Evolutionary conservation across 139 green algal genomes (phyloP).

Genomic region (Coccomyxa sp.): DNA sequence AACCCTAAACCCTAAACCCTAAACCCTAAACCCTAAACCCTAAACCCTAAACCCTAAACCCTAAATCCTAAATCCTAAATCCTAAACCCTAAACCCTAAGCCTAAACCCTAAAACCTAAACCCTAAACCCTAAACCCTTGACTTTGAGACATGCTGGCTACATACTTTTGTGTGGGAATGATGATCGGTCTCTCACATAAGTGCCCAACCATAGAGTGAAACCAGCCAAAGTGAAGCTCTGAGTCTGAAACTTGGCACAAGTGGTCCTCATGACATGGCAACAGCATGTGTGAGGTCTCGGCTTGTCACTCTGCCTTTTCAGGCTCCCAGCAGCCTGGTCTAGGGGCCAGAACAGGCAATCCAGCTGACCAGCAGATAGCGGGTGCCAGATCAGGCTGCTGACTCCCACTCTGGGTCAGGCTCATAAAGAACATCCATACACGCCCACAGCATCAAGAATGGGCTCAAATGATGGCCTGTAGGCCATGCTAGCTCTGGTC

Average conservation of each 20-base stretch:
- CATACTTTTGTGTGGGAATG: neutral
- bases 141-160: neutral
- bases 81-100: neutral
- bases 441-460: too few relatives aligned
- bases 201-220: neutral
- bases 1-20: conserved; percentile 1
- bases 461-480: too few relatives aligned
- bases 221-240: neutral
- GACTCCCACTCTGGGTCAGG: too few relatives aligned
- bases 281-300: neutral
- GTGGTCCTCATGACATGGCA: neutral
- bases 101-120: neutral
- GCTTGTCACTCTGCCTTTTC: neutral
- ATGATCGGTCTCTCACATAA: neutral
- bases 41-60: conserved; percentile 1
- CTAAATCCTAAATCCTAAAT: neutral
- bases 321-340: too few relatives aligned
- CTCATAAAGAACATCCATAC: too few relatives aligned
- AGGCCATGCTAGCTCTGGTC: too few relatives aligned
- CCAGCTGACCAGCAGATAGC: too few relatives aligned
- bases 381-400: too few relatives aligned
- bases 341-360: too few relatives aligned
- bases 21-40: conserved; percentile 1
- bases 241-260: neutral
- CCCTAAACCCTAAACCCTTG: neutral